phyloP scores from a whole-genome alignment of 2,329 filamentous ascomycete genomes.

The Lasiodiplodia sp. region DNA sequence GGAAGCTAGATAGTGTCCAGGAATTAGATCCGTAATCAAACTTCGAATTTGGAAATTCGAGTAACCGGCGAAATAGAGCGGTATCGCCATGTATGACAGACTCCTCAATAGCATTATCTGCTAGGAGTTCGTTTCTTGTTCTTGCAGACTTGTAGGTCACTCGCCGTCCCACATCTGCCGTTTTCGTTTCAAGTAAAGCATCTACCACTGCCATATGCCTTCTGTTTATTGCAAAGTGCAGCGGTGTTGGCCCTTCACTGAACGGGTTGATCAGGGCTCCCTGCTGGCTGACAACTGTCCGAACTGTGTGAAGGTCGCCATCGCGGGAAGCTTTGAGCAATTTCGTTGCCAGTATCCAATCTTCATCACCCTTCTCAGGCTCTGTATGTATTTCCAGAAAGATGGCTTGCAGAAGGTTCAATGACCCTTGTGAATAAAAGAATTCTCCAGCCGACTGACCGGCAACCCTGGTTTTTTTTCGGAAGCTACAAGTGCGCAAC shows the following conservation, averaged over 20 bases:
- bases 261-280: neutral
- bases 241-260: neutral
- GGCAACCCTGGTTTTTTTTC: too few species aligned
- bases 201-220: neutral
- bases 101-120: neutral
- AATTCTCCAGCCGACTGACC: too few species aligned
- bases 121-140: neutral
- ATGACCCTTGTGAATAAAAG: fast-evolving
- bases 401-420: neutral
- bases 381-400: neutral
- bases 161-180: too few species aligned
- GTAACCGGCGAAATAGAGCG: neutral
- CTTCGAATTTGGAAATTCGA: too few species aligned
- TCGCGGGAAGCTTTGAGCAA: neutral
- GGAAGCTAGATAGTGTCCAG: too few species aligned
- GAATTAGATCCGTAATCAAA: too few species aligned
- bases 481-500: too few species aligned
- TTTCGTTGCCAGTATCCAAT: neutral
- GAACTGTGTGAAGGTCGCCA: neutral
- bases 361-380: neutral
- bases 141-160: neutral
- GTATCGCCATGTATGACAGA: neutral
- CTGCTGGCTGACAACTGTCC: neutral
- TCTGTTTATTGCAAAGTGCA: neutral
- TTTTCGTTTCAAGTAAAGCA: neutral